Base-by-base conservation (phyloP, 441 rosid species). In the Erodium trifolium region DNA sequence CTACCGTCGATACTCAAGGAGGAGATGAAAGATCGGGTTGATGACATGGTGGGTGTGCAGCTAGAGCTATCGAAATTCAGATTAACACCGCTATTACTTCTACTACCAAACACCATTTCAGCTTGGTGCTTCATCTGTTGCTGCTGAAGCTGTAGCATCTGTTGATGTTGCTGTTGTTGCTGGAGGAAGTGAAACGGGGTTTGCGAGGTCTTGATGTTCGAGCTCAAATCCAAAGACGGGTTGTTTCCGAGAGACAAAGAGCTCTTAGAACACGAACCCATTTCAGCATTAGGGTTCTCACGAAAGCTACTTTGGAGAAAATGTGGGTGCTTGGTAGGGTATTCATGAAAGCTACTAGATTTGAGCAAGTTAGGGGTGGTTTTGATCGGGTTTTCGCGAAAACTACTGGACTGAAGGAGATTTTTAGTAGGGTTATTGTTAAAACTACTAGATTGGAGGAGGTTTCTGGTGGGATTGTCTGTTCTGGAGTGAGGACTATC, bases 1-100 rank as follows among this genome's bases (percentile, higher is more conserved):
- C 89, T 88, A 19, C 91, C 88, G 49, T 88, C 93, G 35, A 88
- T 78, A 76, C 93, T 88, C 80, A 88, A 81, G 29, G 93, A 86
- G 63, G 93, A 88, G 68, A 83, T 78, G 78, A 88, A 88, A 45
- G 93, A 88, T 72, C 91, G 83, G 10, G 73, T 78, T 13, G 93
- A 88, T 3, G 93, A 86, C 88, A 83, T 76, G 23, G 88, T 86
- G 16, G 89, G 90, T 0, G 91, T 88, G 81, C 89, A 85, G 80
- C 88, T 88, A 65, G 93, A 83, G 79, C 80, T 80, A 80, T 88
- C 91, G 64, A 86, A 81, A 74, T 79, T 82, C 82, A 88, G 69
- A 78, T 68, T 87, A n/a, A 76, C 82, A 72, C 90, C 94, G 19
- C 87, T 88, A 63, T 76, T 91, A 76, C 86, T 88, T 67, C 79